Evolutionary conservation across 2,329 filamentous ascomycete species (phyloP).

Genomic region (Sporothrix globosa): DNA sequence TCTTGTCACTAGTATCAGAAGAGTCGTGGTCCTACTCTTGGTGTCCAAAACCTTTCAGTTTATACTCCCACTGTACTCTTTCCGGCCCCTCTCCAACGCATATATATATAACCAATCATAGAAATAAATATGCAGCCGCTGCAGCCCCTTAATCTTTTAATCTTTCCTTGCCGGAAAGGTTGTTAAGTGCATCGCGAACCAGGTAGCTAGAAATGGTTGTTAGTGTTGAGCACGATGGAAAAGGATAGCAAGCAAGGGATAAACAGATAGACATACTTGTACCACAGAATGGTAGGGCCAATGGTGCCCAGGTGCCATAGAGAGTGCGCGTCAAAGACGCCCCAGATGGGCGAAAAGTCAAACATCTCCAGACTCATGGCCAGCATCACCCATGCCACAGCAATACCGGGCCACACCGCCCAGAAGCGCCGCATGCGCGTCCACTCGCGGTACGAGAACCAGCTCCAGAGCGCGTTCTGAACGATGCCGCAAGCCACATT

Average conservation of each 20-base stretch:
- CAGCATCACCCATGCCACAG: conserved; percentile 87
- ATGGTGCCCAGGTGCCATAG: conserved; percentile 96
- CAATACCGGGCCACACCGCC: conserved; percentile 87
- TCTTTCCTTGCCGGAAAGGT: conserved; percentile 69
- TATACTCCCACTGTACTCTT: neutral
- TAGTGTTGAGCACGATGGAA: conserved; percentile 33
- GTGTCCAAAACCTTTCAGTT: neutral
- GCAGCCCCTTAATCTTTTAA: conserved; percentile 56
- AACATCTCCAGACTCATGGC: conserved; percentile 96
- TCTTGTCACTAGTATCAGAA: neutral
- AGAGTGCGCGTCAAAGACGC: conserved; percentile 88
- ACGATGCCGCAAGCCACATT: conserved; percentile 82
- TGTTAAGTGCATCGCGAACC: conserved; percentile 80
- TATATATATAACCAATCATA: too few relatives aligned
- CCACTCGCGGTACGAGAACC: conserved; percentile 78
- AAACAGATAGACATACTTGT: conserved; percentile 69
- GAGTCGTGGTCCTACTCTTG: too few relatives aligned
- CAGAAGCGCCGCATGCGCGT: conserved; percentile 70
- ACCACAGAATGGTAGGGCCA: conserved; percentile 84
- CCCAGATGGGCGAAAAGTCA: conserved; percentile 84
- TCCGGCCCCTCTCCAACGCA: too few relatives aligned
- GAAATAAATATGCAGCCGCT: too few relatives aligned
- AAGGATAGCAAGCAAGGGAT: neutral
- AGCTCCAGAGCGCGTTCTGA: conserved; percentile 83
- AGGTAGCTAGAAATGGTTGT: conserved; percentile 68